phyloP scores from a whole-genome alignment of 352 stramenopile genomes.

The Pythium periplocum region DNA sequence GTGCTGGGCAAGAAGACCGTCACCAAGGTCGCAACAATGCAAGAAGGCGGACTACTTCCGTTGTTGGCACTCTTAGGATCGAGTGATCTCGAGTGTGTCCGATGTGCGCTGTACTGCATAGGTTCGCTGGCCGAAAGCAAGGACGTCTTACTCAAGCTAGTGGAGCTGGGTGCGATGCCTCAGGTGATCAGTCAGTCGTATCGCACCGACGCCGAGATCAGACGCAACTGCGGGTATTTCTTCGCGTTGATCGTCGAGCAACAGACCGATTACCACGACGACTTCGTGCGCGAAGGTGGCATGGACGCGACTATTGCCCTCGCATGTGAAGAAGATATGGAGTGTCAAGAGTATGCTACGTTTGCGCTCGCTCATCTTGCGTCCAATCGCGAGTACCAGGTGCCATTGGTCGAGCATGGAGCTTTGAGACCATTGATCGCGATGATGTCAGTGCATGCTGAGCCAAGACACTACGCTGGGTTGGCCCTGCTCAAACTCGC shows the following conservation, averaged over 20 bases:
- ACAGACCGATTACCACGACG: constrained; percentile 90
- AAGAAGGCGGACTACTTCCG: constrained; percentile 85
- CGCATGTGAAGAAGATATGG: constrained; percentile 91
- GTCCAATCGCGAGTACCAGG: constrained; percentile 93
- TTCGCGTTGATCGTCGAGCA: constrained; percentile 89
- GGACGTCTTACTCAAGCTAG: constrained; percentile 88
- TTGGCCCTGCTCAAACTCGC: constrained; percentile 96
- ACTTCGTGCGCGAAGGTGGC: constrained; percentile 81
- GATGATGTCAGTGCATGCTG: constrained; percentile 93
- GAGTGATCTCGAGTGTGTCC: constrained; percentile 87
- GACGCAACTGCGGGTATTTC: constrained; percentile 92
- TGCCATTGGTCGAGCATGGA: constrained; percentile 87
- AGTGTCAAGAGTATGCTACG: constrained; percentile 95
- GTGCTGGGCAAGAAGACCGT: constrained; percentile 77
- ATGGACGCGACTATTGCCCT: constrained; percentile 89
- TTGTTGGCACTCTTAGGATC: constrained; percentile 85
- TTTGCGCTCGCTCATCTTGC: constrained; percentile 94
- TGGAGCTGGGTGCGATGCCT: constrained; percentile 84
- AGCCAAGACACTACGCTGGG: constrained; percentile 94
- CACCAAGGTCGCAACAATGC: constrained; percentile 89
- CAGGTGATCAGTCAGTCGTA: constrained; percentile 77
- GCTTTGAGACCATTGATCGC: constrained; percentile 92
- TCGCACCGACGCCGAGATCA: constrained; percentile 89
- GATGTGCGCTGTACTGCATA: constrained; percentile 89
- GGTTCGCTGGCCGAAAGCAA: constrained; percentile 91